Base-by-base conservation (phyloP, 257 asterid genomes). In the Nicotiana tabacum region DNA sequence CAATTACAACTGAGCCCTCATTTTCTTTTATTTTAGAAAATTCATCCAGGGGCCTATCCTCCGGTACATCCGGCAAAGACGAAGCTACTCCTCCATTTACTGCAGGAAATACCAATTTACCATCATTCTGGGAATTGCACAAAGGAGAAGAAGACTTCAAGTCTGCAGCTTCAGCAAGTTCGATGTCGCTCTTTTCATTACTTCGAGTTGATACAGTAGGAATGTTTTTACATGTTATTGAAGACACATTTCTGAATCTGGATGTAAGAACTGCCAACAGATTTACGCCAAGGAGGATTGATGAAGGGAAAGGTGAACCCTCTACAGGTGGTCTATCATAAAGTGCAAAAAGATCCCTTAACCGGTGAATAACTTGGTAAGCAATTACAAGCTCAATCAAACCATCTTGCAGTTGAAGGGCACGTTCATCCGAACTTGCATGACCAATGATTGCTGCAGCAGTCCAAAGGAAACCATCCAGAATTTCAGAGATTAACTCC, bases 291-390 rank as follows among this genome's bases (percentile, higher is more conserved):
- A 94, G 89, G 70, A 96, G 96, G 87, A 96, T 96, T 21, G 97
- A 91, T 72, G 95, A 88, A 70, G 99, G 99, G 87, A 96, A 96
- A 66, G 99, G 99, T 5, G 97, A 94, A 83, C 98, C 98, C 89
- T 96, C 99, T 85, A 91, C 91, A 85, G 93, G 97, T 70, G 98
- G 99, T 82, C 99, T 89, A 85, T 96, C 99, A 91, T 96, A 94
- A 70, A 96, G 98, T 48, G 99, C 99, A 87, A 96, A 94, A 81
- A 96, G 95, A 83, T 96, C 99, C 51, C 99, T 92, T 80, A 96
- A 84, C 85, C 97, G 90, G 83, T 96, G 98, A 87, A 96, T 92
- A 87, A 96, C 90, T 85, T 96, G 98, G 87, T 96, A 94, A 18
- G 95, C 91, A 85, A 94, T 90, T 83, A 96, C 94, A 78, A 96